These are phyloP conservation scores for Beta corolliflora DNA, from an alignment of 179 eudicot species.

Conservation along the genomic window DNA sequence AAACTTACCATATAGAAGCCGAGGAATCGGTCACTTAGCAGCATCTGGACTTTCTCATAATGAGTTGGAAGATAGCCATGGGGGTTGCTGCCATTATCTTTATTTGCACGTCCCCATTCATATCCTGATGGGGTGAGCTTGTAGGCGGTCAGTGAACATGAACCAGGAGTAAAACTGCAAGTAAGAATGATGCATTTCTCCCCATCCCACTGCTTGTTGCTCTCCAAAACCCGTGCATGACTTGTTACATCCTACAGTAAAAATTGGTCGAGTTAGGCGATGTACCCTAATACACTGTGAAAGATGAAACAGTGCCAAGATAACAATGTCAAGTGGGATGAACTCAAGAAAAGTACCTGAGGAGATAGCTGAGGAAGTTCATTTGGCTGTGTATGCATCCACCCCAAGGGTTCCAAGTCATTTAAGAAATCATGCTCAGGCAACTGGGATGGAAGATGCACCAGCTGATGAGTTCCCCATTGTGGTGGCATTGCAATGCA, in stretches of 20 bases:
- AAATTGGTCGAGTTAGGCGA: constrained; percentile 16
- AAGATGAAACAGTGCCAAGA: neutral
- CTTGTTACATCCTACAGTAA: constrained; percentile 69
- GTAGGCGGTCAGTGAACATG: constrained; percentile 96
- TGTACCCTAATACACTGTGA: neutral
- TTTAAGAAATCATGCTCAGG: constrained; percentile 94
- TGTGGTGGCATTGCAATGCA: constrained; percentile 98
- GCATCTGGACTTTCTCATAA: constrained; percentile 99
- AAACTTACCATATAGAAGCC: constrained; percentile 94
- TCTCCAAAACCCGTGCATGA: constrained; percentile 89
- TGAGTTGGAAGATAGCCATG: constrained; percentile 96
- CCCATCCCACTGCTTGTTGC: constrained; percentile 97
- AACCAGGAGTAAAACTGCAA: constrained; percentile 98
- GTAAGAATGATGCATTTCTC: constrained; percentile 92
- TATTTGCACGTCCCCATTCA: constrained; percentile 96
- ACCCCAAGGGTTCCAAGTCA: constrained; percentile 97
- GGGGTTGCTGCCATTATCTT: constrained; percentile 84
- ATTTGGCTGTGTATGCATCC: constrained; percentile 99
- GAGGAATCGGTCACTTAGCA: constrained; percentile 95
- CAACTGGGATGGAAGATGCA: constrained; percentile 83
- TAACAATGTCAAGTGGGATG: neutral
- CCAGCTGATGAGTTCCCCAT: constrained; percentile 99
- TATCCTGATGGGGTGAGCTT: constrained; percentile 97
- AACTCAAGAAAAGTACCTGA: constrained; percentile 51
- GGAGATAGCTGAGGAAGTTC: constrained; percentile 99